phyloP scores from a whole-genome alignment of 2,329 filamentous ascomycete genomes.

The Arthrobotrys entomopaga region DNA sequence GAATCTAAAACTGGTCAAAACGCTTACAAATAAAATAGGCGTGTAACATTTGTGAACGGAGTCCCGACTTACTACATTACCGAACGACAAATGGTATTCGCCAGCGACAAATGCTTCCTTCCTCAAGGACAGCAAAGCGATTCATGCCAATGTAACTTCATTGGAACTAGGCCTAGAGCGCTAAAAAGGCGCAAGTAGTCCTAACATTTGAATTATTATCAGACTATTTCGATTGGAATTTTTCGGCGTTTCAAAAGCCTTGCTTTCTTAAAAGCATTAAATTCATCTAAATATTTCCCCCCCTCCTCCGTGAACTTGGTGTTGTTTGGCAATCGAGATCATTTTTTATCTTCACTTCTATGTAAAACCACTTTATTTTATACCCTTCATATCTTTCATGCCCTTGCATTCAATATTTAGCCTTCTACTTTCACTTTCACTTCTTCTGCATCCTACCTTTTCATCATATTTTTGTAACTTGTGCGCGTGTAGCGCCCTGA shows the following conservation, averaged over 20 bases:
- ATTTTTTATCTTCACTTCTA: slow-evolving; percentile 25
- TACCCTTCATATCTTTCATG: slow-evolving; percentile 37
- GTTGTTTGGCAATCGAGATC: too few species aligned
- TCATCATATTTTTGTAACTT: slow-evolving; percentile 28
- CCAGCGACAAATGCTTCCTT: slow-evolving; percentile 30
- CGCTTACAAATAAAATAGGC: slow-evolving; percentile 21
- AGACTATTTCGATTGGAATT: neutral
- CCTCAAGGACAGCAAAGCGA: slow-evolving; percentile 39
- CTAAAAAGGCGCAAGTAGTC: slow-evolving; percentile 25
- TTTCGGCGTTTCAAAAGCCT: slow-evolving; percentile 26
- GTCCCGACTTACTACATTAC: slow-evolving; percentile 44
- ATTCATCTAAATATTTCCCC: neutral
- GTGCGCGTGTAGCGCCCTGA: slow-evolving; percentile 31
- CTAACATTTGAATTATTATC: neutral
- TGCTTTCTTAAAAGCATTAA: slow-evolving; percentile 18
- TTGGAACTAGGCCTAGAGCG: slow-evolving; percentile 30
- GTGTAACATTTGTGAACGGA: slow-evolving; percentile 27
- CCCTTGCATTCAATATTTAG: slow-evolving; percentile 19
- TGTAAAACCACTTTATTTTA: slow-evolving; percentile 39
- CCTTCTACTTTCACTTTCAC: slow-evolving; percentile 7
- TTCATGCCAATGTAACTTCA: slow-evolving; percentile 40
- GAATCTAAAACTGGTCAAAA: neutral
- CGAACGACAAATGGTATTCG: slow-evolving; percentile 46
- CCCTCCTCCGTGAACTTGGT: too few species aligned
- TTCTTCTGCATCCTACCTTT: slow-evolving; percentile 27